Evolutionary conservation across 2,329 filamentous ascomycete genomes (phyloP).

Genomic region (Fusarium miscanthi): DNA sequence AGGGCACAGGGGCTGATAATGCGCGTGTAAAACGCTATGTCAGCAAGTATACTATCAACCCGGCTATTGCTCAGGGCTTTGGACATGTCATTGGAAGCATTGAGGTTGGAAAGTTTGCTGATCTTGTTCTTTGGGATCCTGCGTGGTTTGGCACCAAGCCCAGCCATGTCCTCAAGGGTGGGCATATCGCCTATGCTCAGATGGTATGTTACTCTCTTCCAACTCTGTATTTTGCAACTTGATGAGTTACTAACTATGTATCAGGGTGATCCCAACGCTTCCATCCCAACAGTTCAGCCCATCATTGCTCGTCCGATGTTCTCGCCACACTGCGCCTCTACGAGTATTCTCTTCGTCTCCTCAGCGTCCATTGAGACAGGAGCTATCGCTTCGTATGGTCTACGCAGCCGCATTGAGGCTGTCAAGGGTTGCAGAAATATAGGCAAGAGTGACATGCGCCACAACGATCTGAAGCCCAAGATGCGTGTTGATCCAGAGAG

Average conservation of each 20-base stretch:
- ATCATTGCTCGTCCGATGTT: slow-evolving; percentile 89
- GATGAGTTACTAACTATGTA: slow-evolving; percentile 1
- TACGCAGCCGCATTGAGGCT: slow-evolving; percentile 83
- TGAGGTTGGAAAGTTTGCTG: slow-evolving; percentile 89
- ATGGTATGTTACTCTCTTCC: slow-evolving; percentile 70
- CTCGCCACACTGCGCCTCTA: slow-evolving; percentile 75
- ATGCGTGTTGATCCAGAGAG: slow-evolving; percentile 94
- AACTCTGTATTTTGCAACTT: neutral
- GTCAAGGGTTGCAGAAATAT: slow-evolving; percentile 81
- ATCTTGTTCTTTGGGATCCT: slow-evolving; percentile 88
- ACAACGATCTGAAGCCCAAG: slow-evolving; percentile 82
- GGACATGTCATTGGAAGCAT: slow-evolving; percentile 85
- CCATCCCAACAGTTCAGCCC: slow-evolving; percentile 89
- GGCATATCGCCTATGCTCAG: slow-evolving; percentile 82
- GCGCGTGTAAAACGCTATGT: slow-evolving; percentile 92
- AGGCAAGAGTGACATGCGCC: slow-evolving; percentile 89
- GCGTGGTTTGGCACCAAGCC: slow-evolving; percentile 91
- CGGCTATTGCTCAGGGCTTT: slow-evolving; percentile 92
- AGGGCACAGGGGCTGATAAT: slow-evolving; percentile 84
- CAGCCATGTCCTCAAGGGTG: slow-evolving; percentile 82
- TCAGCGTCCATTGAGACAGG: slow-evolving; percentile 75
- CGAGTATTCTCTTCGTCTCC: slow-evolving; percentile 86
- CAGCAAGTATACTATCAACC: slow-evolving; percentile 96
- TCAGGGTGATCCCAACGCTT: slow-evolving; percentile 82
- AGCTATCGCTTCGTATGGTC: slow-evolving; percentile 74